A percentile compares a stretch with the other conserved stretches of the same genome.
Conservation (phyloP, 2,329 filamentous ascomycete species). For the Botryosphaeria dothidea region DNA sequence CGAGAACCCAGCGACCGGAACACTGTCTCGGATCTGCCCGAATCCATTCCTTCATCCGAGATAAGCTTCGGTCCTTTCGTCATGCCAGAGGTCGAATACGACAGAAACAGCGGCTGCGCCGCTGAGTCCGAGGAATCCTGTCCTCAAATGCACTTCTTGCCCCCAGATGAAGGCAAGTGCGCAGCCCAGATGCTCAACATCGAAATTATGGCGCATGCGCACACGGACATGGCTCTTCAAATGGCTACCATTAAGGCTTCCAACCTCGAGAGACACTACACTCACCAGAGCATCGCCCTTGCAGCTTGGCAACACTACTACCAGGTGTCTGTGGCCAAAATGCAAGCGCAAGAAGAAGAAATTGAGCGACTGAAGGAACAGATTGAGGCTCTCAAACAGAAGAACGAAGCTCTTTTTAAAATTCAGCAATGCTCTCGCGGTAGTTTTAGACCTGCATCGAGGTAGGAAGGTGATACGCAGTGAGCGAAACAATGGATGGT, state of each 20-base stretch:
- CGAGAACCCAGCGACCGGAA: too few species aligned
- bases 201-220: background rate
- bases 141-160: background rate
- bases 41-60: background rate
- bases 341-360: background rate
- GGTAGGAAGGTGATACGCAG: too few species aligned
- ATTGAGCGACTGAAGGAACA: background rate
- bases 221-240: background rate
- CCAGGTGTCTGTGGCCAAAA: background rate
- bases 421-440: too few species aligned
- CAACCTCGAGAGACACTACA: background rate
- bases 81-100: background rate
- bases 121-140: background rate
- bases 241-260: background rate
- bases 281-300: background rate
- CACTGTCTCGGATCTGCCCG: too few species aligned
- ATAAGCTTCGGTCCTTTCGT: background rate
- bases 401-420: too few species aligned
- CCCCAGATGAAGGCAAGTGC: background rate
- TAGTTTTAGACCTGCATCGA: too few species aligned
- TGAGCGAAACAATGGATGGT: too few species aligned
- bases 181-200: background rate
- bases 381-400: background rate
- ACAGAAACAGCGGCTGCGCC: background rate
- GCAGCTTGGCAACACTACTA: background rate